Conservation (phyloP, 345 rosid species). For the Arabis hirsuta region DNA sequence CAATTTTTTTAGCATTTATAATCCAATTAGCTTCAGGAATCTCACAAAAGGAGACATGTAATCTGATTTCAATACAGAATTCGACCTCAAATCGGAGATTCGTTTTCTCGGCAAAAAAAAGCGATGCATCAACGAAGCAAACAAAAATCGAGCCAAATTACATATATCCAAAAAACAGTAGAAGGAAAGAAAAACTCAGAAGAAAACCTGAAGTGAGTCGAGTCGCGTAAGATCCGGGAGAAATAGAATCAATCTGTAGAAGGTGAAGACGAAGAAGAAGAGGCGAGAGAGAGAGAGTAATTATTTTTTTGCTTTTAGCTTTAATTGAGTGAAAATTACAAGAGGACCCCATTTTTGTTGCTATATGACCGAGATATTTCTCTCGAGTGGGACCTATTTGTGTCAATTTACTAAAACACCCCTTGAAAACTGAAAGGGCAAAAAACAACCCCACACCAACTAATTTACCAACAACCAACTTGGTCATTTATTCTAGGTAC, state of each 20-base stretch:
- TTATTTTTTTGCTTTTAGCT: neutral
- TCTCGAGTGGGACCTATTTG: neutral
- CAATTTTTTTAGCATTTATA: neutral
- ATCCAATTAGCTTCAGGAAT: neutral
- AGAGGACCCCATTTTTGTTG: neutral
- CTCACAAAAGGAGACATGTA: neutral
- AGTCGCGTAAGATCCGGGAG: constrained; percentile 40
- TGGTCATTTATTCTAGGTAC: neutral
- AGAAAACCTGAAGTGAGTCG: constrained; percentile 29
- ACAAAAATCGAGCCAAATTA: too few relatives aligned
- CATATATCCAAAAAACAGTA: neutral
- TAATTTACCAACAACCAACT: neutral
- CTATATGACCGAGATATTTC: constrained; percentile 34
- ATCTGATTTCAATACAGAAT: constrained; percentile 17
- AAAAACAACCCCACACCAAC: constrained; percentile 9
- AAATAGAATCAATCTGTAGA: constrained; percentile 28
- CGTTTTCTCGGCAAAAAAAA: neutral
- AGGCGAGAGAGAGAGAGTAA: neutral
- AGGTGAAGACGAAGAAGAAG: constrained; percentile 12
- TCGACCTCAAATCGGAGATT: constrained; percentile 34
- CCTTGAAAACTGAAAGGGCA: neutral
- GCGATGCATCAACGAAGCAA: neutral
- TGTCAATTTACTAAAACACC: neutral
- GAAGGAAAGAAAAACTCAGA: neutral
- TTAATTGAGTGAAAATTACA: constrained; percentile 1